Percentiles rank a stretch among this genome's conserved stretches.
Evolutionary conservation across 2,329 filamentous ascomycete species (phyloP).

Genomic region (Apiospora arundinis): DNA sequence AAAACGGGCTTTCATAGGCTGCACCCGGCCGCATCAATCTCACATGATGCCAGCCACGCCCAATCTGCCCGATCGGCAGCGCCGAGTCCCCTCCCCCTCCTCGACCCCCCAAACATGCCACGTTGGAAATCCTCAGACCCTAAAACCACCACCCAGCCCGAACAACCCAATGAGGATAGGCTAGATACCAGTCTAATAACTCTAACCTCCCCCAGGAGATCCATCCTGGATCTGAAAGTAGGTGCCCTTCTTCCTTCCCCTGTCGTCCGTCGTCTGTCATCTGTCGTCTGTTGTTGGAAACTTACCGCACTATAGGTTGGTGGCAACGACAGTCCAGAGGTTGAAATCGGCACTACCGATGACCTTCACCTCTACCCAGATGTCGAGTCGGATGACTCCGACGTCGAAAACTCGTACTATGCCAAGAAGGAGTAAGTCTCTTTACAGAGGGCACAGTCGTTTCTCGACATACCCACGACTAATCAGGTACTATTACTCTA

Average conservation of each 20-base stretch:
- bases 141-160: not conserved
- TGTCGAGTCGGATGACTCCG: not conserved
- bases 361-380: not conserved
- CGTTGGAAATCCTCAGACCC: not conserved
- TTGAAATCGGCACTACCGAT: not conserved
- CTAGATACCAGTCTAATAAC: not conserved
- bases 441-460: not conserved
- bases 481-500: not conserved
- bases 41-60: not conserved
- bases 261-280: too few species aligned
- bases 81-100: not conserved
- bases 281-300: too few species aligned
- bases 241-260: not conserved
- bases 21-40: not conserved
- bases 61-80: not conserved
- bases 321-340: not conserved
- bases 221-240: not conserved
- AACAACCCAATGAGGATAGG: not conserved
- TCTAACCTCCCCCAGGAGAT: not conserved
- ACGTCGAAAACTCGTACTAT: not conserved
- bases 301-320: not conserved
- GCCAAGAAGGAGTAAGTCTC: constrained; percentile 5
- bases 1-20: not conserved
- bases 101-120: not conserved
- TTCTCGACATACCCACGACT: not conserved